Conservation (phyloP, 208 protist species). For the Acanthamoeba healyi region DNA sequence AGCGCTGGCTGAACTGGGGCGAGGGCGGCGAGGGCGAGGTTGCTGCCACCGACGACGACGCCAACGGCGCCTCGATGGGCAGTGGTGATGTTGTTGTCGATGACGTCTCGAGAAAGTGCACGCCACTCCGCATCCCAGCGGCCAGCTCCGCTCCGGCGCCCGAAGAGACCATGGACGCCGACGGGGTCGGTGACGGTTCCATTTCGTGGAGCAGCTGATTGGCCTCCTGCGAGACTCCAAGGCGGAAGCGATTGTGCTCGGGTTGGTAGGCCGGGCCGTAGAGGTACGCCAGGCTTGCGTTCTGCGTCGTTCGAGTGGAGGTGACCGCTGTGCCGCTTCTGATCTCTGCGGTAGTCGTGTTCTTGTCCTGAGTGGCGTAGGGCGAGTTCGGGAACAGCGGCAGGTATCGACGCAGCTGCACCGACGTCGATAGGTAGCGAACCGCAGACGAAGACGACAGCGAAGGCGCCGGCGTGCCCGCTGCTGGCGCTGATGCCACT, state of each 20-base stretch:
- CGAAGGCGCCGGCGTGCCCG: not conserved
- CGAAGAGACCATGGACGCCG: not conserved
- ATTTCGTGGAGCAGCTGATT: not conserved
- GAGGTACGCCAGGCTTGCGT: not conserved
- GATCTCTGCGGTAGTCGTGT: too few species aligned
- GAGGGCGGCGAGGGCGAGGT: not conserved
- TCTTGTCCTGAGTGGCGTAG: not conserved
- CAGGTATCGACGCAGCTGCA: conserved; percentile 19
- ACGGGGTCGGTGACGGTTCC: not conserved
- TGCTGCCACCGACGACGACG: not conserved
- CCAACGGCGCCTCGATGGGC: not conserved
- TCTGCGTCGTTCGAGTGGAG: not conserved
- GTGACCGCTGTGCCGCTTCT: not conserved
- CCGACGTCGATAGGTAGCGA: not conserved
- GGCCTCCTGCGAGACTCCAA: not conserved
- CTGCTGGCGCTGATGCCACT: not conserved
- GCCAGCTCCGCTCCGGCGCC: too few species aligned
- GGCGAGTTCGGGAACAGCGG: conserved; percentile 49
- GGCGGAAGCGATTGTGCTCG: conserved; percentile 41
- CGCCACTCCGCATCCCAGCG: not conserved
- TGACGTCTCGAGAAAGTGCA: not conserved
- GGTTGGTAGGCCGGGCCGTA: conserved; percentile 53
- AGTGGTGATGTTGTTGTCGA: not conserved
- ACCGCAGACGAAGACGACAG: not conserved
- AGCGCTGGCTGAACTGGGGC: not conserved